Conservation (phyloP, 1,284 basidiomycete genomes). For the Ustilago trichophora region DNA sequence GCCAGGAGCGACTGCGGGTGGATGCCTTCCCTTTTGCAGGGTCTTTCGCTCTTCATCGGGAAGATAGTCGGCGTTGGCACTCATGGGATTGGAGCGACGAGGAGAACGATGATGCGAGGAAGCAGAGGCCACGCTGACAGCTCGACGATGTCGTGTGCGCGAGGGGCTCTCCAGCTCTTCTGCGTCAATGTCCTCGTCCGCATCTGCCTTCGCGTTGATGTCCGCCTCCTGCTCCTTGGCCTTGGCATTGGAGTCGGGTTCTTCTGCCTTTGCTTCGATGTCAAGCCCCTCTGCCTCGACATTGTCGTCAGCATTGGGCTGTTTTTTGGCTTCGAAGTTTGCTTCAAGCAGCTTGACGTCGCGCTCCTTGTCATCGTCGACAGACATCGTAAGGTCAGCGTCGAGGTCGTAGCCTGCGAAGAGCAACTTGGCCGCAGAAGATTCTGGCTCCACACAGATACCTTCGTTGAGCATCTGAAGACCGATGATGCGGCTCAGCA, state of each 20-base stretch:
- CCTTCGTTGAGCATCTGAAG: slow-evolving; percentile 42
- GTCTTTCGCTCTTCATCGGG: slow-evolving; percentile 34
- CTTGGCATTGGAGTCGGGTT: not conserved
- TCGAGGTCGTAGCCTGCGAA: slow-evolving; percentile 13
- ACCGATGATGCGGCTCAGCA: slow-evolving; percentile 46
- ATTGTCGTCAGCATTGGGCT: not conserved
- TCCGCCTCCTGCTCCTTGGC: not conserved
- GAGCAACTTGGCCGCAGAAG: slow-evolving; percentile 29
- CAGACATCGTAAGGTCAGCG: not conserved
- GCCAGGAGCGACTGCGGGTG: slow-evolving; percentile 1
- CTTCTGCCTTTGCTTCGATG: not conserved
- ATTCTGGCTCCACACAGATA: slow-evolving; percentile 33
- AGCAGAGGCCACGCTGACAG: slow-evolving; percentile 18
- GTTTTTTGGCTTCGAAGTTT: not conserved
- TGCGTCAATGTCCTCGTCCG: not conserved
- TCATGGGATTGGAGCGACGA: slow-evolving; percentile 23
- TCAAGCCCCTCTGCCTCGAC: not conserved
- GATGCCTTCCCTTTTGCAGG: slow-evolving; percentile 20
- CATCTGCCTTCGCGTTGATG: not conserved
- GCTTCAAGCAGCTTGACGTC: not conserved
- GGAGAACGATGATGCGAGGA: slow-evolving; percentile 35
- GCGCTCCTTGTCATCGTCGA: slow-evolving; percentile 1
- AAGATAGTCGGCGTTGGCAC: slow-evolving; percentile 38
- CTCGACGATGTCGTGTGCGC: slow-evolving; percentile 14
- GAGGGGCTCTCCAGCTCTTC: slow-evolving; percentile 9